Evolutionary conservation across 225 moss, liverwort and hornwort genomes (phyloP).

Genomic region (Pseudisothecium myosuroides): DNA sequence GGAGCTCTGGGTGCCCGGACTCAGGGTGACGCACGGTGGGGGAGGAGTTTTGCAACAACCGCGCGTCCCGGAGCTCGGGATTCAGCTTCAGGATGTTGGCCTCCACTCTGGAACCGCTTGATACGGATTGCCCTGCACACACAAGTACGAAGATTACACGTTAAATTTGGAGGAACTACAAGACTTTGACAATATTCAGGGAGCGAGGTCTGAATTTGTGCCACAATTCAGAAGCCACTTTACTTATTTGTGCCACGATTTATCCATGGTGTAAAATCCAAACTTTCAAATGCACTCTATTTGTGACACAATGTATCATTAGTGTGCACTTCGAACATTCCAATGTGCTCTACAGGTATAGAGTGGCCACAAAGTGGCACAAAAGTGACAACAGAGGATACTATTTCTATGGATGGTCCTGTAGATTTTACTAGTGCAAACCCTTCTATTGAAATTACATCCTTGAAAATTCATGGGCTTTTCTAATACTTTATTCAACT

Average conservation of each 20-base stretch:
- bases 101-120: conserved; percentile 36
- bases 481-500: no score
- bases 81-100: conserved; percentile 34
- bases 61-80: conserved; percentile 27
- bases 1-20: not conserved
- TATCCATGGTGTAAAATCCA: no score
- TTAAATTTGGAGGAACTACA: not conserved
- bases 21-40: not conserved
- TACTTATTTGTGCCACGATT: not conserved
- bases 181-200: no score
- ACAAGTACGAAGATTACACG: not conserved
- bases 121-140: conserved; percentile 15
- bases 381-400: not conserved
- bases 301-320: no score
- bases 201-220: not conserved
- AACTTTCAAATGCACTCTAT: no score
- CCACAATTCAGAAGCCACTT: not conserved
- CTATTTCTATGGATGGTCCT: not conserved
- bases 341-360: not conserved
- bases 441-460: not conserved
- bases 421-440: not conserved
- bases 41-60: conserved; percentile 1
- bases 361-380: not conserved
- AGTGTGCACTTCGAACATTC: no score
- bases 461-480: not conserved